Base-by-base conservation (phyloP, 176 grass and related monocot genomes). In the Rhynchospora breviuscula region DNA sequence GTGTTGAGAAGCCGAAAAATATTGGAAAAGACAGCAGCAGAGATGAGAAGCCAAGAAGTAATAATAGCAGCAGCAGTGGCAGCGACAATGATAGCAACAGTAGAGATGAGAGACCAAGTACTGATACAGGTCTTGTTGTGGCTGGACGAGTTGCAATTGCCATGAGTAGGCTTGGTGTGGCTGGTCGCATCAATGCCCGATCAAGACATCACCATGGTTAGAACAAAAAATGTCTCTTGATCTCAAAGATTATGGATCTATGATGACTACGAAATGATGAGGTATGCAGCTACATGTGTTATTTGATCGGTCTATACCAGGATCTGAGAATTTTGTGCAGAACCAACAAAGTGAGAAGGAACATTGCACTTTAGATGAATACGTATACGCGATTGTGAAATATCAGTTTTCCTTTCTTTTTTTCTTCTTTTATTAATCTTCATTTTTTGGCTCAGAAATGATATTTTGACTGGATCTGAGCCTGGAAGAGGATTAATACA, bases 381-480 rank as follows among this genome's bases (percentile, higher is more conserved):
- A 84, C 56, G 17, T 25, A 56, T n/a, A 72, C 45, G 46, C 22
- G 46, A 7, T 44, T 72, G 54, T 72, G 66, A 85, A 62, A 48
- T 66, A 63, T 82, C 60, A 57, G 54, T 49, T 81, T 81, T 13
- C 9, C 62, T 72, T 43, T 70, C 4, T 58, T 60, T 74, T 54
- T 84, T 73, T 40, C 40, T 0, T 33, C 22, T 64, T 85, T 76
- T 60, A 75, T 31, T 13, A 15, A 23, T 78, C 73, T 78, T 78
- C 73, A 59, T 54, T 47, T 44, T 46, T 85, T 52, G 66, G 70
- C 83, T 85, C 33, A 29, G 57, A 84, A 84, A 72, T 59, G 67
- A 76, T 26, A 85, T 85, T 85, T 85, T 85, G 63, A 85, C 46
- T 85, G 80, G 45, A 66, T 67, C 45, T 67, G 58, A 29, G 80